phyloP scores from a whole-genome alignment of 129 eudicot genomes.

The Oenanthe sinensis region DNA sequence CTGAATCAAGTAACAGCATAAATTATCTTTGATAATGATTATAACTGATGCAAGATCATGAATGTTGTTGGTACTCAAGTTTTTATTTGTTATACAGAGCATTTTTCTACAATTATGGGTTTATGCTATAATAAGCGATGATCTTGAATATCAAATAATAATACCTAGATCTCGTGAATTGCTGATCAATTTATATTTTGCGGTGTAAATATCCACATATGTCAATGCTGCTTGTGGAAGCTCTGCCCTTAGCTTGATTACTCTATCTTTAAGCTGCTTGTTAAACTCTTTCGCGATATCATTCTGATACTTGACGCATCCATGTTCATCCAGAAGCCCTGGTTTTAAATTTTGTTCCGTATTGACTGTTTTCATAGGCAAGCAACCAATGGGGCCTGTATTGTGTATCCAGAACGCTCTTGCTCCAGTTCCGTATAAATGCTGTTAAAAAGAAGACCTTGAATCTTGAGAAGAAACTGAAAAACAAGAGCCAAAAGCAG shows the following conservation, averaged over 20 bases:
- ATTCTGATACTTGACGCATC: slow-evolving; percentile 48
- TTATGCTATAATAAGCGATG: not conserved
- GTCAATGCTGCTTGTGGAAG: slow-evolving; percentile 32
- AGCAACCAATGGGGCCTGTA: slow-evolving; percentile 57
- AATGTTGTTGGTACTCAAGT: not conserved
- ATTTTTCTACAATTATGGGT: not conserved
- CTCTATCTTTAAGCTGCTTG: slow-evolving; percentile 38
- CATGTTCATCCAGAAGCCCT: slow-evolving; percentile 30
- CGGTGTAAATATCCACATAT: slow-evolving; percentile 44
- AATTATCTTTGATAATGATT: not conserved
- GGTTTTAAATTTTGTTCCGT: slow-evolving; percentile 9
- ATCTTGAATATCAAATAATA: not conserved
- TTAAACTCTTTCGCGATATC: slow-evolving; percentile 45
- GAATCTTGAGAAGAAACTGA: not conserved
- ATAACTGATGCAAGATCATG: not conserved
- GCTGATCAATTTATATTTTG: slow-evolving; percentile 42
- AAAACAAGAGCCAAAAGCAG: not conserved
- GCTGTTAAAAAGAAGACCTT: slow-evolving; percentile 18
- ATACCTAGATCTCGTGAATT: slow-evolving; percentile 38
- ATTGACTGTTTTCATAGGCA: slow-evolving; percentile 26
- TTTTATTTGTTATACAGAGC: not conserved
- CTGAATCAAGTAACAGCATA: slow-evolving; percentile 13
- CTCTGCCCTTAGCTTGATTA: slow-evolving; percentile 28
- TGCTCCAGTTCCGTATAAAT: slow-evolving; percentile 45
- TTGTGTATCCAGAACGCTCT: slow-evolving; percentile 53